Conservation (phyloP, 345 rosid species). For the Dovyalis caffra region DNA sequence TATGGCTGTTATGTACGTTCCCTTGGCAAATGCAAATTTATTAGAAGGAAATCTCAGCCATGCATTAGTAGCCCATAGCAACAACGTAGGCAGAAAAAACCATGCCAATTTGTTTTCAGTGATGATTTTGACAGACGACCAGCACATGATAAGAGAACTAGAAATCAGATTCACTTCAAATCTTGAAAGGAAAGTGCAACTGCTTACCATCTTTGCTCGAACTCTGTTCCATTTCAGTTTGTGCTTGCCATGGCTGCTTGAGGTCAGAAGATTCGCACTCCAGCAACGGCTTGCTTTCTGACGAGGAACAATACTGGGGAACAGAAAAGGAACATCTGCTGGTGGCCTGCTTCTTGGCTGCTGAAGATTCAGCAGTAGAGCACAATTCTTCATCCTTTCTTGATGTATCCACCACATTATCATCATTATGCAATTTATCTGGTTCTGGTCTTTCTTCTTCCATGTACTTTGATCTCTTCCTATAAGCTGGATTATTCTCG, state of each 20-base stretch:
- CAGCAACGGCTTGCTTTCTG: slow-evolving; percentile 40
- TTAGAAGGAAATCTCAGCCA: not conserved
- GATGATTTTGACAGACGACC: not conserved
- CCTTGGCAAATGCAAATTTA: slow-evolving; percentile 29
- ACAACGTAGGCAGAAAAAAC: not conserved
- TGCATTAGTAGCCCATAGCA: not conserved
- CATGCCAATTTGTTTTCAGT: not conserved
- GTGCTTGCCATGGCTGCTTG: slow-evolving; percentile 28
- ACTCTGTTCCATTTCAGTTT: slow-evolving; percentile 31
- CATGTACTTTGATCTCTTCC: slow-evolving; percentile 55
- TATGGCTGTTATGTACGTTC: slow-evolving; percentile 4
- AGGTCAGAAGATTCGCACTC: slow-evolving; percentile 48
- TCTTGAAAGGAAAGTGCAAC: slow-evolving; percentile 1
- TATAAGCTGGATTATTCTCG: slow-evolving; percentile 23
- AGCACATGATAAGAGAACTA: not conserved
- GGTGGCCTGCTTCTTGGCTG: slow-evolving; percentile 44
- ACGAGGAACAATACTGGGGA: slow-evolving; percentile 54
- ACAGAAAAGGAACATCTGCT: slow-evolving; percentile 52
- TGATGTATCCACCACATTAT: slow-evolving; percentile 30
- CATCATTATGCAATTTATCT: slow-evolving; percentile 11
- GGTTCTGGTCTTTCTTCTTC: slow-evolving; percentile 27
- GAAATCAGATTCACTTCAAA: not conserved
- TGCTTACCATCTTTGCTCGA: slow-evolving; percentile 37
- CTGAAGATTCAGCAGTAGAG: slow-evolving; percentile 78
- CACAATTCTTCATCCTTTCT: slow-evolving; percentile 49